phyloP scores from a whole-genome alignment of 345 rosid genomes.

The Eucalyptus curtisii region DNA sequence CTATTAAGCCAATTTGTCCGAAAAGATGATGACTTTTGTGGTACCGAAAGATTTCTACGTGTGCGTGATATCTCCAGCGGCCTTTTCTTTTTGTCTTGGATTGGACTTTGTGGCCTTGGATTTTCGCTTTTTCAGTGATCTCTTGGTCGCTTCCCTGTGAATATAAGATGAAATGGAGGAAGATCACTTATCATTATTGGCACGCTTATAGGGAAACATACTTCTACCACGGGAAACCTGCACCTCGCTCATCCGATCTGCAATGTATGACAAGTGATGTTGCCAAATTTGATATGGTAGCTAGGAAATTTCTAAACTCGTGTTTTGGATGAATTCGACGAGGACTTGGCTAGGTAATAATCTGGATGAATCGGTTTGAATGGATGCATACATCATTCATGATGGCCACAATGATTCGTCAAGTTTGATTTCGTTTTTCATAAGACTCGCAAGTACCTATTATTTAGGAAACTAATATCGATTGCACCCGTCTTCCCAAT shows the following conservation, averaged over 20 bases:
- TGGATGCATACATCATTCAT: not conserved
- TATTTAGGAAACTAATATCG: not conserved
- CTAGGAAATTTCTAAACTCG: not conserved
- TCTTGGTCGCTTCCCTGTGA: not conserved
- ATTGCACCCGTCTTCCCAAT: not conserved
- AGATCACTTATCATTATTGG: not conserved
- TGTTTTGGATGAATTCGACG: not conserved
- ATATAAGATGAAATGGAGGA: not conserved
- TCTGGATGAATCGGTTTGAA: not conserved
- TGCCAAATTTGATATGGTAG: not conserved
- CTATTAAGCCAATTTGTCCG: not conserved
- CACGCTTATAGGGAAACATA: not conserved
- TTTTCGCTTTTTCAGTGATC: not conserved
- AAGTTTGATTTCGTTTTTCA: not conserved
- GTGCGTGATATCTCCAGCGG: not conserved
- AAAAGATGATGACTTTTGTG: not conserved
- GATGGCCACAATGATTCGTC: not conserved
- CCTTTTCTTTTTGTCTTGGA: not conserved
- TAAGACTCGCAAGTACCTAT: not conserved
- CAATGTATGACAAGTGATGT: not conserved
- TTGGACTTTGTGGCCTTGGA: not conserved
- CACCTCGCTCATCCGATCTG: not conserved
- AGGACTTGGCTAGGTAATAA: not conserved
- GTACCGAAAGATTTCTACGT: not conserved
- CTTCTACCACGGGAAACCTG: not conserved